Conservation (phyloP, 208 protist genomes). For the Leishmania tropica region DNA sequence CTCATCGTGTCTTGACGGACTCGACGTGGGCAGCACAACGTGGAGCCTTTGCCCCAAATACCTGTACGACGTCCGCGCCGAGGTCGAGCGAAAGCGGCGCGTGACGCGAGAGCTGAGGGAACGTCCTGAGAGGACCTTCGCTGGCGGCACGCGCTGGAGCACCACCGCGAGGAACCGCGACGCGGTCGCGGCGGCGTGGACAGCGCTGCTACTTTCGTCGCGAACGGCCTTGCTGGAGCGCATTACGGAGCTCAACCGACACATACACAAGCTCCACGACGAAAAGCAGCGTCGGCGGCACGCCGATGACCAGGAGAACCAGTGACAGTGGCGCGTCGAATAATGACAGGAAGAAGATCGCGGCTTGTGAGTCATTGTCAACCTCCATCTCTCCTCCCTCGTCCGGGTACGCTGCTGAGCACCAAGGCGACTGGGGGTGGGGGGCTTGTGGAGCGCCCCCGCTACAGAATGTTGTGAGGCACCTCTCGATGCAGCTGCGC, state of each 20-base stretch:
- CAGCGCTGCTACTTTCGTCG: constrained; percentile 33
- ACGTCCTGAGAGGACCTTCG: not conserved
- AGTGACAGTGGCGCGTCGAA: not conserved
- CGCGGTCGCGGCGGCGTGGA: constrained; percentile 32
- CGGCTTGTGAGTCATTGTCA: not conserved
- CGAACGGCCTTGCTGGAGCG: constrained; percentile 30
- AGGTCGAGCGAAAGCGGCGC: constrained; percentile 25
- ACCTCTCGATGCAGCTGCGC: not conserved
- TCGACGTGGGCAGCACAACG: not conserved
- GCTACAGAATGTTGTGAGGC: not conserved
- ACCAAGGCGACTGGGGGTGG: not conserved
- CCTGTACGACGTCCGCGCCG: constrained; percentile 22
- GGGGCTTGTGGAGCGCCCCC: not conserved
- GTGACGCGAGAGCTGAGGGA: constrained; percentile 8
- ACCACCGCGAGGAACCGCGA: constrained; percentile 6
- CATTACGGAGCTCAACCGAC: constrained; percentile 26
- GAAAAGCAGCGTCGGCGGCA: constrained; percentile 9
- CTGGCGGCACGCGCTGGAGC: constrained; percentile 19
- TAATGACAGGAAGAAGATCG: not conserved
- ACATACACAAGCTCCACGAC: constrained; percentile 26
- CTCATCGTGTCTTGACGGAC: not conserved
- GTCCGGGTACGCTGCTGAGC: not conserved
- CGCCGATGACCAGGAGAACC: not conserved
- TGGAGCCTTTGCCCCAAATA: constrained; percentile 18
- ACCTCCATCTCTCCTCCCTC: not conserved